Percentiles rank a stretch among this genome's conserved stretches.
Evolutionary conservation across 371 early-diverging fungal genomes (phyloP).

Genomic region (Catenaria anguillulae): DNA sequence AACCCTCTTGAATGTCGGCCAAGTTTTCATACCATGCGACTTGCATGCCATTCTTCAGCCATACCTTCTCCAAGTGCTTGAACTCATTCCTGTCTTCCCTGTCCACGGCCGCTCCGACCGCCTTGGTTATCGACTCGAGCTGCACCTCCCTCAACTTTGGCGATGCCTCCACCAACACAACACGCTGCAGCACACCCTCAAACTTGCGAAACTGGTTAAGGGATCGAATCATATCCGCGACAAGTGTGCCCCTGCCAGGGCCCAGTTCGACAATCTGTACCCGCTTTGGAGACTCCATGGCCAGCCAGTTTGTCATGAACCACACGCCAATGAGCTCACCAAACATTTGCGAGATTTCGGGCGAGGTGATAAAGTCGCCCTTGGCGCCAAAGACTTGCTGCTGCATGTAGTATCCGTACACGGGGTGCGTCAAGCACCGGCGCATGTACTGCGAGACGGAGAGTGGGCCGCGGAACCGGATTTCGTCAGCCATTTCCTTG

Average conservation of each 20-base stretch:
- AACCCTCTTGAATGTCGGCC: not conserved
- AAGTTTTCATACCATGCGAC: not conserved
- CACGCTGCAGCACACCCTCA: not conserved
- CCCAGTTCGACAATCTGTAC: constrained; percentile 77
- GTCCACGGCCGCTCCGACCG: not conserved
- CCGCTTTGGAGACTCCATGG: constrained; percentile 24
- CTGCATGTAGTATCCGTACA: constrained; percentile 83
- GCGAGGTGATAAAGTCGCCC: constrained; percentile 91
- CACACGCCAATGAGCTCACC: constrained; percentile 78
- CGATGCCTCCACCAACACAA: constrained; percentile 6
- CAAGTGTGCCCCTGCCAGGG: constrained; percentile 86
- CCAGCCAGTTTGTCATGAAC: constrained; percentile 57
- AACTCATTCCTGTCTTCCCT: not conserved
- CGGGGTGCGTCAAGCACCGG: constrained; percentile 67
- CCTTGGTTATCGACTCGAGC: not conserved
- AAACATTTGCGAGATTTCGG: constrained; percentile 94
- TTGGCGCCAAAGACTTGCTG: constrained; percentile 81
- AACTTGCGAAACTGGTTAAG: not conserved
- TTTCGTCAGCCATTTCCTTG: constrained; percentile 43
- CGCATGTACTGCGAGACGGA: constrained; percentile 79
- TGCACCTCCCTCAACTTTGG: not conserved
- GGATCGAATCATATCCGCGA: constrained; percentile 64
- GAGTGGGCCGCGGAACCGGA: constrained; percentile 65
- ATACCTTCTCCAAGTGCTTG: not conserved
- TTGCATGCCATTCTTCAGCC: not conserved